Evolutionary conservation across 768 basidiomycete species (phyloP), one percentile per base, ranked within the genome.

Genomic region (Xerocomellus amylosporus): DNA sequence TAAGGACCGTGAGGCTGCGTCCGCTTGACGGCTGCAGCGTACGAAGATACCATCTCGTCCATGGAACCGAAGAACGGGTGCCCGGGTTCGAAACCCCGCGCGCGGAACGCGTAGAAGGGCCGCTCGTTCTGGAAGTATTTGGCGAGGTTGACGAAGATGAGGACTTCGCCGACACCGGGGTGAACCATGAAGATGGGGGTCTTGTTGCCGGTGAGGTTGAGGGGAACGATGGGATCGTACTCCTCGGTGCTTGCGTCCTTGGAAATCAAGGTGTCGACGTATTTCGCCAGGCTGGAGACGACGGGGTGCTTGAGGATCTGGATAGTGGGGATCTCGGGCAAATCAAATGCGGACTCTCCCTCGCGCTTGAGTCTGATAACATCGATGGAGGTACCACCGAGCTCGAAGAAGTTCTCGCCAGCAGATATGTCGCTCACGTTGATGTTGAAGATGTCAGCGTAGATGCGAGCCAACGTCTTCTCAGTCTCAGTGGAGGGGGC

Each of bases 161-260:
- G 61, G 6, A 74, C 64, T 38, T 74, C 75, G 15, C 75, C 76
- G 6, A 75, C 73, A 58, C 76, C 75, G 0, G 75, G 75, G 57
- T 77, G 76, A 17, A 77, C 66, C 58, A 77, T 70, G 60, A 75
- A 77, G 34, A 77, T 62, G 2, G 76, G 76, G 0, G 77, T 73
- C 61, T 75, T 76, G 46, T 63, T 58, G 0, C 76, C 76, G 0
- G 67, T 60, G 9, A 72, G 56, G 31, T 75, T 68, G 26, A 77
- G 76, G 28, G 28, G 28, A 30, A 30, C 28, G 28, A 30, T 30
- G 28, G 28, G 28, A 31, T 75, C 70, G 49, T 77, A 77, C 28
- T 66, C 68, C 15, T 65, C 62, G 4, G 39, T 50, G 40, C 33
- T 46, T 0, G 46, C 46, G 12, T 56, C 59, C 49, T 60, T 58